Evolutionary conservation across 805 yeast species (phyloP).

Genomic region (Saturnispora kantuleensis): DNA sequence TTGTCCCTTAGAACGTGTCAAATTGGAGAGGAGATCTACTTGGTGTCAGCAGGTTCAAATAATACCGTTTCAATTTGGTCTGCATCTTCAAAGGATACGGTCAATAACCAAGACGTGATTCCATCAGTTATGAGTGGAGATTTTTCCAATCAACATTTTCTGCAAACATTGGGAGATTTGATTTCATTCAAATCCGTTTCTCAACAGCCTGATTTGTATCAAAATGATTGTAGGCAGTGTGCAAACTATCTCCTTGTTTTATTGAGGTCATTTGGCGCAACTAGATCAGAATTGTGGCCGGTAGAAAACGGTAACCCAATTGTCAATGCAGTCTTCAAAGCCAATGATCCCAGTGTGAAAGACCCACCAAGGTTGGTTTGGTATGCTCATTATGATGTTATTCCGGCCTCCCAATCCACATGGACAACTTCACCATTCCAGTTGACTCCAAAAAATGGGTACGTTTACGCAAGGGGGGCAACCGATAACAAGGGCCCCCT

Average conservation of each 20-base stretch:
- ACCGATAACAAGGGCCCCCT: conserved; percentile 94
- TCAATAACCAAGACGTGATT: neutral
- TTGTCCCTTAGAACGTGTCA: conserved; percentile 45
- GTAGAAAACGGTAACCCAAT: conserved; percentile 77
- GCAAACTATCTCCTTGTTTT: conserved; percentile 63
- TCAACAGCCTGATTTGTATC: conserved; percentile 51
- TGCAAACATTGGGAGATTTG: conserved; percentile 49
- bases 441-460: conserved; percentile 72
- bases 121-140: neutral
- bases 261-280: conserved; percentile 61
- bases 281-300: conserved; percentile 55
- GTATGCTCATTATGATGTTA: conserved; percentile 96
- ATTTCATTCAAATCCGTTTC: conserved; percentile 73
- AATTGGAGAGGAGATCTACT: conserved; percentile 30
- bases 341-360: conserved; percentile 24
- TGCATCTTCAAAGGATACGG: conserved; percentile 9
- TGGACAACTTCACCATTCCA: conserved; percentile 80
- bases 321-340: conserved; percentile 63
- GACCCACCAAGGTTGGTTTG: conserved; percentile 48
- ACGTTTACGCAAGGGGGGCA: conserved; percentile 83
- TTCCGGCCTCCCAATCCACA: conserved; percentile 52
- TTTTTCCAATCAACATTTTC: conserved; percentile 40
- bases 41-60: conserved; percentile 64
- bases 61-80: conserved; percentile 70
- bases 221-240: conserved; percentile 79